Percentiles rank a stretch among this genome's conserved stretches.
phyloP scores from a whole-genome alignment of 352 stramenopile genomes.

The Halophytophthora polymorphica region DNA sequence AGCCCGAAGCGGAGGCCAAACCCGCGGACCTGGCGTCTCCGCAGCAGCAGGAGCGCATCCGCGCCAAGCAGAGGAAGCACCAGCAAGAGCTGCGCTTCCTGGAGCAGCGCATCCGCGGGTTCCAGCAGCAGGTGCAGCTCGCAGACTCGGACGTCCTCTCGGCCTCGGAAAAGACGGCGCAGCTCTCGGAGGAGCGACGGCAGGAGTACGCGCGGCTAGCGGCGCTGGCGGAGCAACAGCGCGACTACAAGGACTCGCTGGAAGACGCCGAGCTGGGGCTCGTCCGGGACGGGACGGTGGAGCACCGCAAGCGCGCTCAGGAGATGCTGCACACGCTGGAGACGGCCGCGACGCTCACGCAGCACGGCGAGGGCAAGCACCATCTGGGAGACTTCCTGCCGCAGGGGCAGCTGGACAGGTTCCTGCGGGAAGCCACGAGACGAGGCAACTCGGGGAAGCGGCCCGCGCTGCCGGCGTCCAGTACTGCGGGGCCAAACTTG shows the following conservation, averaged over 20 bases:
- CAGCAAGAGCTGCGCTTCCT: conserved; percentile 16
- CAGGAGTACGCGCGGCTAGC: conserved; percentile 13
- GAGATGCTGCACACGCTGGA: conserved; percentile 25
- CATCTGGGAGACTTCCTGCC: conserved; percentile 20
- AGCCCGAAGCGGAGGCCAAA: too few species aligned
- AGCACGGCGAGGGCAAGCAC: conserved; percentile 15
- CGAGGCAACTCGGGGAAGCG: neutral
- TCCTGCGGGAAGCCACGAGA: neutral
- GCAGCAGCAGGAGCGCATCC: conserved; percentile 1
- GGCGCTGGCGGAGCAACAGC: conserved; percentile 7
- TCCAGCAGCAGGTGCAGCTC: conserved; percentile 15
- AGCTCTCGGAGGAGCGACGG: conserved; percentile 11
- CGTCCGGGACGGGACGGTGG: conserved; percentile 18
- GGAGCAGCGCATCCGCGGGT: conserved; percentile 20
- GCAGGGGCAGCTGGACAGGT: conserved; percentile 9
- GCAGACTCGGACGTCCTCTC: too few species aligned
- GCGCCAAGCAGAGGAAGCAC: conserved; percentile 23
- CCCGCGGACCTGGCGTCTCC: neutral
- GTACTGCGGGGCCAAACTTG: conserved; percentile 12
- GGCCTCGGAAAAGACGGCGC: neutral
- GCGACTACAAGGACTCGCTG: conserved; percentile 12
- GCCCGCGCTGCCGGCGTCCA: conserved; percentile 8
- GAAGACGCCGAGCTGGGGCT: conserved; percentile 18
- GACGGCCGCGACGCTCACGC: conserved; percentile 9
- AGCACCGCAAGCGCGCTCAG: conserved; percentile 15